These are phyloP conservation scores for Rhinocladiella mackenziei DNA, from an alignment of 2,329 filamentous ascomycete genomes.

Conservation along the genomic window DNA sequence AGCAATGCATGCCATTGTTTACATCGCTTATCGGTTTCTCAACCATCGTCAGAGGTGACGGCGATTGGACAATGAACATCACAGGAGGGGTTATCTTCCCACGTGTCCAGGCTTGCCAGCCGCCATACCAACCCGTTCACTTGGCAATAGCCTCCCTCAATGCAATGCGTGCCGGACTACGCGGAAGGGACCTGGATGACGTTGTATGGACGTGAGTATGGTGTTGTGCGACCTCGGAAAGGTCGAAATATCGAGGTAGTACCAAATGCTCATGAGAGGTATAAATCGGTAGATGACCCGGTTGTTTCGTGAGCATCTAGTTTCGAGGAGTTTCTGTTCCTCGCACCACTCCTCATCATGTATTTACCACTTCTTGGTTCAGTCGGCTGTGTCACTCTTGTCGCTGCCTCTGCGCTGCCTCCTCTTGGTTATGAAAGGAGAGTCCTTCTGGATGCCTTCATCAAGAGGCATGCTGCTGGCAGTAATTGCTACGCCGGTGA, in stretches of 20 bases:
- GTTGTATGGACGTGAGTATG: background rate
- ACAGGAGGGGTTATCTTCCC: slow-evolving; percentile 1
- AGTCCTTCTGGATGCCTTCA: slow-evolving; percentile 12
- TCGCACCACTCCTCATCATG: too few species aligned
- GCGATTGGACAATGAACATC: background rate
- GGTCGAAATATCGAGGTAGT: too few species aligned
- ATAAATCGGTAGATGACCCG: too few species aligned
- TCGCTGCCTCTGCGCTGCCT: slow-evolving; percentile 8
- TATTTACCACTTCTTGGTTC: slow-evolving; percentile 1
- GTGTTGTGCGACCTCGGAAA: background rate
- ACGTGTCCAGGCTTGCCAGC: background rate
- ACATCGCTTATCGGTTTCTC: background rate
- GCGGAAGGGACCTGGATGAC: background rate
- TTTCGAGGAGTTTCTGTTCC: too few species aligned
- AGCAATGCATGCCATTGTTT: background rate
- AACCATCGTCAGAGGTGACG: background rate
- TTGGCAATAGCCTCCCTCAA: background rate
- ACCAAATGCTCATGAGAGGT: too few species aligned
- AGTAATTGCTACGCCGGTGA: slow-evolving; percentile 8
- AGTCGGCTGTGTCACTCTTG: background rate
- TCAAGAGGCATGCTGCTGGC: slow-evolving; percentile 4
- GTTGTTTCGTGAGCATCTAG: too few species aligned
- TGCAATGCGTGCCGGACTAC: background rate
- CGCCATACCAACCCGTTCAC: background rate
- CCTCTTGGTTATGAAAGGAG: slow-evolving; percentile 19